Base-by-base conservation (phyloP, 352 stramenopile species). In the Globisporangium sylvaticum region DNA sequence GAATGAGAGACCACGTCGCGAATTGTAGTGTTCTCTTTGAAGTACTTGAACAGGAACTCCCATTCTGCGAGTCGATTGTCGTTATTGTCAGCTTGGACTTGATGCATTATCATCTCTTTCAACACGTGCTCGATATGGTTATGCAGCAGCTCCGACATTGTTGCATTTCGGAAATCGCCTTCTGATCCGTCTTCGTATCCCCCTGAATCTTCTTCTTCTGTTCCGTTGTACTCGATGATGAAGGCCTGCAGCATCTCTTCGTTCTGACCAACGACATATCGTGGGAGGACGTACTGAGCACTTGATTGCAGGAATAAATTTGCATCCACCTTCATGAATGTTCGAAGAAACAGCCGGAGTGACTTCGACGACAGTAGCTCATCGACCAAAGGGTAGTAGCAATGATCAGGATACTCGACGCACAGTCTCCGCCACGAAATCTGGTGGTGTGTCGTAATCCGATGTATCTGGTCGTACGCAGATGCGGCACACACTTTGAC, bases 31-130 rank as follows among this genome's bases (percentile, higher is more conserved):
- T 91, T 87, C 57, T 88, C 77, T 14, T 79, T 80, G 37, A 91
- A 66, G 34, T 88, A 88, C 58, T 82, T 80, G 54, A 91, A 79
- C 52, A 92, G 67, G 66, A 92, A 92, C 37, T 90, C 83, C 80
- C 78, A 90, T 68, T 89, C 81, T 22, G 75, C 78, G 5, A 89
- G 25, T 9, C 77, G 72, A 25, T 82, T 82, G 12, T 80, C 64
- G 67, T 85, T 89, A 14, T 81, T 77, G 1, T 77, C 67, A 58
- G 65, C 62, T 70, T 87, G 70, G 20, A 88, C 74, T 46, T 90
- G 82, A 58, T 88, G 76, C 32, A 90, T 88, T 24, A 90, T 80
- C 15, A 90, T 34, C 63, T 89, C 82, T 64, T 84, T 88, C 29
- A 90, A 58, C 39, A 88, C 72, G 56, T 77, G 77, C n/a, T 83